phyloP scores from a whole-genome alignment of 768 basidiomycete species.

The Pleurotus cornucopiae region DNA sequence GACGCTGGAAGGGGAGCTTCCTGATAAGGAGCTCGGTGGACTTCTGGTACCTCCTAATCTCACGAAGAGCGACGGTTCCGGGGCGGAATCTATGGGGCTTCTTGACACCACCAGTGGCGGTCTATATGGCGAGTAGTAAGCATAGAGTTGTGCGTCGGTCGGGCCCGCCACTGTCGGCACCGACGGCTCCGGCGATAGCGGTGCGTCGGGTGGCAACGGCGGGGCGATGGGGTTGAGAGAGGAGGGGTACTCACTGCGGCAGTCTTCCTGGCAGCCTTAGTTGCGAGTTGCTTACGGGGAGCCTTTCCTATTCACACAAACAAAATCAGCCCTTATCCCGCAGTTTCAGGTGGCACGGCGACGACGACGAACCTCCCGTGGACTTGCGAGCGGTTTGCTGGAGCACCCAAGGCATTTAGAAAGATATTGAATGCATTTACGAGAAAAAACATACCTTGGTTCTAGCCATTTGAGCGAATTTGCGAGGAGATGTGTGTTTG shows the following conservation, averaged over 20 bases:
- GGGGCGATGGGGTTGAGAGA: constrained; percentile 6
- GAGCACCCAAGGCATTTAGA: constrained; percentile 24
- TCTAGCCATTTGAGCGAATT: constrained; percentile 63
- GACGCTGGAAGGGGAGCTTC: constrained; percentile 99
- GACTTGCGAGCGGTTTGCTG: constrained; percentile 99
- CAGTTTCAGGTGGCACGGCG: constrained; percentile 15
- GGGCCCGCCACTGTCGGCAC: constrained; percentile 14
- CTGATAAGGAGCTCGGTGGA: constrained; percentile 98
- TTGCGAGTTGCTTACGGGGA: constrained; percentile 91
- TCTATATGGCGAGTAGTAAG: constrained; percentile 29
- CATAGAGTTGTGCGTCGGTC: constrained; percentile 8
- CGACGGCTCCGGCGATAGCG: constrained; percentile 14
- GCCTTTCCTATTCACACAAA: constrained; percentile 61
- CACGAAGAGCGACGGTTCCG: constrained; percentile 98
- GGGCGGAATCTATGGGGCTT: constrained; percentile 98
- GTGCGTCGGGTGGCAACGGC: constrained; percentile 22
- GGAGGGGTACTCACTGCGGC: constrained; percentile 50
- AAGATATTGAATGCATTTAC: constrained; percentile 13
- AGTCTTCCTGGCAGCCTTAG: constrained; percentile 93
- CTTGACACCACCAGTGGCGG: constrained; percentile 96
- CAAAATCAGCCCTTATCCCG: constrained; percentile 9
- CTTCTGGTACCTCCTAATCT: constrained; percentile 98
- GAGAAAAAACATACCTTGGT: constrained; percentile 59
- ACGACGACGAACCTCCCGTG: constrained; percentile 75
- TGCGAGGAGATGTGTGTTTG: constrained; percentile 16